Base-by-base conservation (phyloP, 345 rosid genomes). In the Carallia brachiata region DNA sequence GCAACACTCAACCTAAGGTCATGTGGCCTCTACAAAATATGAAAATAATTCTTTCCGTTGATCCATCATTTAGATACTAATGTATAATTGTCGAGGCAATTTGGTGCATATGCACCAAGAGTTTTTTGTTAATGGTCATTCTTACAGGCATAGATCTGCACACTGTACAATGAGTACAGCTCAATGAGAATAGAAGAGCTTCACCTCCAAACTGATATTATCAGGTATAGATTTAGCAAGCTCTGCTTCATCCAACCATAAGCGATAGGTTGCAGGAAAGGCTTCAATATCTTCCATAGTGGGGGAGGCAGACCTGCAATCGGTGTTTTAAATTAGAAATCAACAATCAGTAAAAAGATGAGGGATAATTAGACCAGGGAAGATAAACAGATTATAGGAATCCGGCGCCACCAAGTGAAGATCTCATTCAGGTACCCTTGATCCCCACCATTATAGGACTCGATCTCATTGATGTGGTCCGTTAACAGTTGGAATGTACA, bases 361-460 rank as follows among this genome's bases (percentile, higher is more conserved):
- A n/a, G n/a, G n/a, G 50, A 53, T 5, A 50, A 10, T 9, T 19
- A 40, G 30, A 61, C 61, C 13, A 10, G 7, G 32, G 52, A 32
- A 63, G 34, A 34, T 13, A 61, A 61, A 19, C 23, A 23, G 28
- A 36, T 61, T 47, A 13, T 12, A 37, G 57, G 36, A 36, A 30
- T n/a, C n/a, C n/a, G n/a, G n/a, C n/a, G n/a, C n/a, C n/a, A n/a
- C n/a, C n/a, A n/a, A n/a, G n/a, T n/a, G n/a, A n/a, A n/a, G n/a
- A n/a, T n/a, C n/a, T n/a, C n/a, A n/a, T n/a, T n/a, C n/a, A n/a
- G n/a, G n/a, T 89, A 93, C 8, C 98, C 98, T 79, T 93, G 98
- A 63, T 93, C 97, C 52, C 97, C 96, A 2, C 98, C 98, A 5
- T 93, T 93, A 83, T 93, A 93, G 12, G 98, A 93, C 68, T 79